Conservation (phyloP, 2,329 filamentous ascomycete species). For the Acrocalymma vagum region DNA sequence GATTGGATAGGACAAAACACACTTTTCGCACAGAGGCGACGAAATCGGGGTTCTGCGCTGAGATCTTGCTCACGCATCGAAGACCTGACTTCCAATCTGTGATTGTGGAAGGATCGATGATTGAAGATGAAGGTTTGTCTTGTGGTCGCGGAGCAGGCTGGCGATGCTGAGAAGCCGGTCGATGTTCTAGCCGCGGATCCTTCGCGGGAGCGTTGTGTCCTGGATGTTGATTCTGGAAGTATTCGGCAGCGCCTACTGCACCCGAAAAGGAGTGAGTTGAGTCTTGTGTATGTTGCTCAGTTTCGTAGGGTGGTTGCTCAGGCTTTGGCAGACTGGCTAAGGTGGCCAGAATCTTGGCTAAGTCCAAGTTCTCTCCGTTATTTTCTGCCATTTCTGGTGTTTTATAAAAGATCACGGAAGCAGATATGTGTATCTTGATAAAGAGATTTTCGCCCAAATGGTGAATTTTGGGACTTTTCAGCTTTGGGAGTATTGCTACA, state of each 20-base stretch:
- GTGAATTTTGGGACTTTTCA: no score
- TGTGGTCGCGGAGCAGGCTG: constrained; percentile 22
- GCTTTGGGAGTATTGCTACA: no score
- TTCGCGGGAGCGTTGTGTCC: constrained; percentile 8
- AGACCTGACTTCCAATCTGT: constrained; percentile 58
- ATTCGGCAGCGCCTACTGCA: no score
- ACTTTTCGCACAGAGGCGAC: constrained; percentile 50
- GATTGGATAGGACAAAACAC: constrained; percentile 22
- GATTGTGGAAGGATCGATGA: constrained; percentile 57
- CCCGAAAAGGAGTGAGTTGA: no score
- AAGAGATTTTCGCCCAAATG: no score
- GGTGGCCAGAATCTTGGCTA: constrained; percentile 45
- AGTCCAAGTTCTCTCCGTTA: constrained; percentile 31
- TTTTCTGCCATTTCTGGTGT: constrained; percentile 39
- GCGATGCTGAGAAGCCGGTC: constrained; percentile 23
- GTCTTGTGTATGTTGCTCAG: constrained; percentile 15
- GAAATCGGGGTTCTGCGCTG: constrained; percentile 54
- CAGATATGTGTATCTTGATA: no score
- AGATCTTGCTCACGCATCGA: constrained; percentile 57
- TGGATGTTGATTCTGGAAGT: constrained; percentile 8
- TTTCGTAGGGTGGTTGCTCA: constrained; percentile 13
- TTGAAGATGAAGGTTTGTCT: constrained; percentile 24
- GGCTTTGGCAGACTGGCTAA: constrained; percentile 39
- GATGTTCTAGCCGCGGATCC: constrained; percentile 33
- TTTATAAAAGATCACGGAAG: neutral